Base-by-base conservation (phyloP, 257 asterid species). In the Thymus quinquecostatus region DNA sequence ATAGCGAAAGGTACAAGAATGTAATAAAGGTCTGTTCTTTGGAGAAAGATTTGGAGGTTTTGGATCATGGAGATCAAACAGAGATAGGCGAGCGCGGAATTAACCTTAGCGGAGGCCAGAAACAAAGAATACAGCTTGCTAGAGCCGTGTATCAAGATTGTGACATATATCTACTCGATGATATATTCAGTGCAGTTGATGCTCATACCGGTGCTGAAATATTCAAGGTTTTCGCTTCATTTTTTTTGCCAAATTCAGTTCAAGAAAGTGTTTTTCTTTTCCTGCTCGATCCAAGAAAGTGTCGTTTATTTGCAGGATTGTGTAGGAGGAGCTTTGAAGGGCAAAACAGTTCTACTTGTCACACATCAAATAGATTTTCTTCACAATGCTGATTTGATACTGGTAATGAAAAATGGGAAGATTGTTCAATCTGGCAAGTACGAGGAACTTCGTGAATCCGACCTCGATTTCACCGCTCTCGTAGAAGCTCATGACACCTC, bases 201-300 rank as follows among this genome's bases (percentile, higher is more conserved):
- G 97, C 97, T 75, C 97, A 91, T 69, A 88, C 97, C 3, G 97
- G 96, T 55, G 72, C 96, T 4, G 88, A 88, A 66, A 84, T 91
- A 70, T 91, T 88, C 61, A 91, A 86, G 90, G 97, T 89, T 53
- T 5, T 1, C 5, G 0, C 11, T 43, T 43, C 11, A 6, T 0
- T 7, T 9, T 43, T 43, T 43, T 43, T 0, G 48, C 48, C 48
- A 43, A 43, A 43, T 43, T 7, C 9, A 43, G 48, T 43, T 43
- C 40, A 43, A 43, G 9, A 6, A 43, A 43, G 10, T 43, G 1
- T 7, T 6, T 6, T 1, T 43, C 11, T 7, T 43, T 43, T 1
- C 8, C 48, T 43, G 10, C 8, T 10, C 11, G 8, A 3, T 43
- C 8, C 48, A 43, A 43, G 48, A 43, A 36, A 43, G 48, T 3